Evolutionary conservation across 169 alveolate genomes (phyloP), one percentile per base, ranked within the genome.

Genomic region (Eimeria praecox): DNA sequence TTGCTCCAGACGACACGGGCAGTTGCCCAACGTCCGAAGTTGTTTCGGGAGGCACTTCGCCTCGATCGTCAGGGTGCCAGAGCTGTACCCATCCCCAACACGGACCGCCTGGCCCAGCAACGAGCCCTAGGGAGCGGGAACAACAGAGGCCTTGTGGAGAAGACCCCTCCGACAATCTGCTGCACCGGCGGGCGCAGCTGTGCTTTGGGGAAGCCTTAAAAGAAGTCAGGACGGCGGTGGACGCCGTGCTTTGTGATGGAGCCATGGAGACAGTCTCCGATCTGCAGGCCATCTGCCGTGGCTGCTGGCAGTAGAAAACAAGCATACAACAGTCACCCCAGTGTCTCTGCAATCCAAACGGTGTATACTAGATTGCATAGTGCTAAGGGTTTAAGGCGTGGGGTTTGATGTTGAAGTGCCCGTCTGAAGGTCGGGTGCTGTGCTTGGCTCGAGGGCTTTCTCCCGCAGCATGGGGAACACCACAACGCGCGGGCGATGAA

Each of bases 131-230:
- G 54, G 64, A 40, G 22, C 64, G 1, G 89, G n/a, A 78, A 44
- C 69, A 44, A 42, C 89, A 40, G 69, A 12, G 89, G 69, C 89
- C 49, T 5, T 22, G 56, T 9, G 52, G 30, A 6, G 85, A 40
- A 35, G 85, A 40, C 18, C 75, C 75, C 52, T 16, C 85, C n/a
- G 85, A 73, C 85, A 40, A 20, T n/a, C 77, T 46, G 46, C 77
- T 83, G 77, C 91, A 83, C 77, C 52, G 91, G 30, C 91, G 91
- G 16, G 91, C 91, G 71, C 91, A 83, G 52, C 91, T 83, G 52
- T 83, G 91, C 75, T 83, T 83, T 54, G 91, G 91, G 71, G 91
- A 83, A 24, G 91, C 91, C 38, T 54, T 83, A 4, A 83, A 83
- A 30, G 91, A 83, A 35, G 91, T 83, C 20, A 62, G 91, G 40